These are phyloP conservation scores for Mercurialis annua DNA, from an alignment of 345 rosid genomes.

Conservation along the genomic window DNA sequence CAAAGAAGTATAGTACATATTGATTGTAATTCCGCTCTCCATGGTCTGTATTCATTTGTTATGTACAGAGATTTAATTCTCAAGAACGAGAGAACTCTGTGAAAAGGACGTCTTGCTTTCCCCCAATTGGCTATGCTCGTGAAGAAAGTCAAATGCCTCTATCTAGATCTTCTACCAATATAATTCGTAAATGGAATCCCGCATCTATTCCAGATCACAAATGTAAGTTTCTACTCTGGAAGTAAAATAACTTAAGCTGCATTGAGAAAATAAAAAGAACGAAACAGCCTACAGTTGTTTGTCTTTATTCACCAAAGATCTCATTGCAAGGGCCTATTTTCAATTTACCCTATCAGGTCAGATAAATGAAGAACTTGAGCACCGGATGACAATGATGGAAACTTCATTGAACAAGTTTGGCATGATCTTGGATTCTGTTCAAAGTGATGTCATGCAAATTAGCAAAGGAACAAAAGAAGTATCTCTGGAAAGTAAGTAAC, in stretches of 20 bases:
- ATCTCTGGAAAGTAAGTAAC: slow-evolving; percentile 58
- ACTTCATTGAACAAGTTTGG: slow-evolving; percentile 72
- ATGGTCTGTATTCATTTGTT: neutral
- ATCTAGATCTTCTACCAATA: slow-evolving; percentile 50
- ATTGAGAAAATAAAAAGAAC: neutral
- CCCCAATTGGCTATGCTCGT: slow-evolving; percentile 39
- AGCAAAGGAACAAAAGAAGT: slow-evolving; percentile 76
- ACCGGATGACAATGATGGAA: slow-evolving; percentile 62
- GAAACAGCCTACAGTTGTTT: neutral
- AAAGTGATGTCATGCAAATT: slow-evolving; percentile 79
- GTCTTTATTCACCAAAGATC: neutral
- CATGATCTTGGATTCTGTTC: slow-evolving; percentile 75
- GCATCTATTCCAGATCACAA: slow-evolving; percentile 42
- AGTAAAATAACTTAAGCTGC: neutral
- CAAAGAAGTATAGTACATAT: neutral
- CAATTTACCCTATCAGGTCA: slow-evolving; percentile 48
- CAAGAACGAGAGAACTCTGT: slow-evolving; percentile 57
- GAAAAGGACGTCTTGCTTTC: slow-evolving; percentile 55
- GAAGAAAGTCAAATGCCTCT: slow-evolving; percentile 61
- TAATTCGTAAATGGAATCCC: slow-evolving; percentile 58
- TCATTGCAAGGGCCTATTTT: slow-evolving; percentile 5
- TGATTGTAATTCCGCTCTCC: neutral
- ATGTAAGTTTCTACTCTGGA: slow-evolving; percentile 37
- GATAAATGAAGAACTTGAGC: slow-evolving; percentile 66
- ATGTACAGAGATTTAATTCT: slow-evolving; percentile 60